These are phyloP conservation scores for Bacidia rubella DNA, from an alignment of 495 filamentous ascomycete species.

Conservation along the genomic window DNA sequence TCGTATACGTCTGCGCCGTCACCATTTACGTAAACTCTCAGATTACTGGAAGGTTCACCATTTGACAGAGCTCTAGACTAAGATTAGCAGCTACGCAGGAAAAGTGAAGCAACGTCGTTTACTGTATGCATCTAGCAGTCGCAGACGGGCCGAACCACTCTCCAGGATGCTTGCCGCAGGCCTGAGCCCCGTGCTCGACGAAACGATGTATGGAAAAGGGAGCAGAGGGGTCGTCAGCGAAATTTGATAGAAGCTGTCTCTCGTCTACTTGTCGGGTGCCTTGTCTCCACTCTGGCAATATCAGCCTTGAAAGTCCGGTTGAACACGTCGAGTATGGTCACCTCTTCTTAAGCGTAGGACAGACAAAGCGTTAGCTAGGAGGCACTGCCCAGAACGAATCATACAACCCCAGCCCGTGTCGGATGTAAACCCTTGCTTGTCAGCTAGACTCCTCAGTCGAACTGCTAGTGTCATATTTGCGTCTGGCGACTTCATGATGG, in stretches of 20 bases:
- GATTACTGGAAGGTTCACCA: constrained; percentile 36
- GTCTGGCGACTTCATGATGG: constrained; percentile 68
- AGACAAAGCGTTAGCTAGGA: constrained; percentile 73
- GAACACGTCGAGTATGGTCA: constrained; percentile 23
- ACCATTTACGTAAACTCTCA: constrained; percentile 78
- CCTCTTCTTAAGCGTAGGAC: constrained; percentile 67
- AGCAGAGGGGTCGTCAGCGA: constrained; percentile 75
- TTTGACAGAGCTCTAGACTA: constrained; percentile 53
- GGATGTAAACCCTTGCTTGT: constrained; percentile 73
- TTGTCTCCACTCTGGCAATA: constrained; percentile 61
- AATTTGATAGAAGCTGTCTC: constrained; percentile 59
- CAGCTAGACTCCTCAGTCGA: constrained; percentile 66
- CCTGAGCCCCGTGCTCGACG: constrained; percentile 71
- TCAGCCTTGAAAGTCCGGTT: constrained; percentile 16
- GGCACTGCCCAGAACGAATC: constrained; percentile 90
- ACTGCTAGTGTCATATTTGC: constrained; percentile 76
- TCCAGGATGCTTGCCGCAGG: constrained; percentile 87
- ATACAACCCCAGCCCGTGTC: constrained; percentile 99
- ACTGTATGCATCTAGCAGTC: constrained; percentile 93
- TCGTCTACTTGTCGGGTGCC: constrained; percentile 47
- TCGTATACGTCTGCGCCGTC: constrained; percentile 88
- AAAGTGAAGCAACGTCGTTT: constrained; percentile 19
- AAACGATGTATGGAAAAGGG: constrained; percentile 95
- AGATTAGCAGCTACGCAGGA: background rate
- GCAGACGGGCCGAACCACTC: constrained; percentile 99